Evolutionary conservation across 495 filamentous ascomycete species (phyloP).

Genomic region (Hypoxylon fuscum): DNA sequence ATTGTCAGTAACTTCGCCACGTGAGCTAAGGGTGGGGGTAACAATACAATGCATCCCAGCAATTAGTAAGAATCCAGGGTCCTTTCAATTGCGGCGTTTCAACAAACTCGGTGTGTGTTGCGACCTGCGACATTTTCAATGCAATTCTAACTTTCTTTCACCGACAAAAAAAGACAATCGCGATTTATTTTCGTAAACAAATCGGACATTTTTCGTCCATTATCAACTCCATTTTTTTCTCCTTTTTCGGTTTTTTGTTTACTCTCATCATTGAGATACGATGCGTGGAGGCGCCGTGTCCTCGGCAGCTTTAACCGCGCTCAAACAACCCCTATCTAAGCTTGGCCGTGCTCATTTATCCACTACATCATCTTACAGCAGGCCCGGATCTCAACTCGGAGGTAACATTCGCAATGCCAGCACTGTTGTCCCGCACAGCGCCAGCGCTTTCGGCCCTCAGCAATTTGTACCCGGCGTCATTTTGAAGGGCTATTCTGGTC

Average conservation of each 20-base stretch:
- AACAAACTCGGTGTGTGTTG: slow-evolving; percentile 24
- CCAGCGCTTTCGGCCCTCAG: slow-evolving; percentile 12
- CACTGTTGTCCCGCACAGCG: slow-evolving; percentile 28
- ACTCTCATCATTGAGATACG: slow-evolving; percentile 27
- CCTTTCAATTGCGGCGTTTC: neutral
- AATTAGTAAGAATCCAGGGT: slow-evolving; percentile 13
- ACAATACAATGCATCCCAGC: slow-evolving; percentile 13
- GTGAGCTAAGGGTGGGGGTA: slow-evolving; percentile 1
- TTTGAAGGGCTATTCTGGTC: slow-evolving; percentile 46
- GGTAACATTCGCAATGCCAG: slow-evolving; percentile 40
- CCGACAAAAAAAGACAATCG: neutral
- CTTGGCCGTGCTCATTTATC: slow-evolving; percentile 37
- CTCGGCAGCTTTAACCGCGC: slow-evolving; percentile 36
- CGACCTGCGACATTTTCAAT: slow-evolving; percentile 22
- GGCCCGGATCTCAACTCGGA: slow-evolving; percentile 32
- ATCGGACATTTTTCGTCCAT: neutral
- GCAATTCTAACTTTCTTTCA: slow-evolving; percentile 11
- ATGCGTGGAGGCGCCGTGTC: slow-evolving; percentile 40
- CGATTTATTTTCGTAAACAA: neutral
- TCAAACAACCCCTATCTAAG: slow-evolving; percentile 37
- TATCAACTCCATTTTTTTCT: neutral
- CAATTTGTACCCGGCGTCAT: slow-evolving; percentile 43
- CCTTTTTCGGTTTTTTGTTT: slow-evolving; percentile 1
- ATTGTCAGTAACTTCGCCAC: neutral
- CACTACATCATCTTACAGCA: slow-evolving; percentile 27